A percentile compares a stretch with the other conserved stretches of the same genome.
These are phyloP conservation scores for Adenanthera pavonina DNA, from an alignment of 306 rosid species.

Conservation along the genomic window DNA sequence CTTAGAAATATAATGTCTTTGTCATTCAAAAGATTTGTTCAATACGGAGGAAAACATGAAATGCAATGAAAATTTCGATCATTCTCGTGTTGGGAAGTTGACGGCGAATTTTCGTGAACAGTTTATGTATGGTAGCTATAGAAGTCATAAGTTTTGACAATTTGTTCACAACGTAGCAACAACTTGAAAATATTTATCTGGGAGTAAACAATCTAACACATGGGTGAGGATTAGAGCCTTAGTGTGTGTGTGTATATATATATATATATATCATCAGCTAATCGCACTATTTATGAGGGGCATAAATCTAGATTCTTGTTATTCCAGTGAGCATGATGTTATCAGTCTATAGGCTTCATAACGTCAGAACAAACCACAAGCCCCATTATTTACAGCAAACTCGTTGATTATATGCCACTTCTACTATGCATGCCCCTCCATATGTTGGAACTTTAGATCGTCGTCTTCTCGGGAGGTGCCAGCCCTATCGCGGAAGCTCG, in stretches of 20 bases:
- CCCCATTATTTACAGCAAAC: slow-evolving; percentile 1
- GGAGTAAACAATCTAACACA: background rate
- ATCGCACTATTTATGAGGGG: background rate
- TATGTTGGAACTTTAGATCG: slow-evolving; percentile 39
- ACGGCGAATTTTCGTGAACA: background rate
- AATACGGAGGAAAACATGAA: background rate
- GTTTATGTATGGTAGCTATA: too few species aligned
- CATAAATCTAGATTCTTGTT: background rate
- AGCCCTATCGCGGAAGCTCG: slow-evolving; percentile 39
- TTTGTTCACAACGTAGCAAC: background rate
- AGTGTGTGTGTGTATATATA: too few species aligned
- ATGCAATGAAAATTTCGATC: background rate
- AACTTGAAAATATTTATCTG: background rate
- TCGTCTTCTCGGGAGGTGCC: slow-evolving; percentile 48
- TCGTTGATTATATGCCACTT: background rate
- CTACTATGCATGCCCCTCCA: slow-evolving; percentile 30
- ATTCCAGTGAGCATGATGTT: background rate
- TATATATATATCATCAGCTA: too few species aligned
- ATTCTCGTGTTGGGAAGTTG: background rate
- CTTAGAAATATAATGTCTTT: background rate
- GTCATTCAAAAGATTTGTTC: background rate
- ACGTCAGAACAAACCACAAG: background rate
- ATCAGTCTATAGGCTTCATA: background rate
- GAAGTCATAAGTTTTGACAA: background rate
- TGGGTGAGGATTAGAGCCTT: background rate